Conservation (phyloP, 1,139 yeast species). For the Geotrichum carabidarum region DNA sequence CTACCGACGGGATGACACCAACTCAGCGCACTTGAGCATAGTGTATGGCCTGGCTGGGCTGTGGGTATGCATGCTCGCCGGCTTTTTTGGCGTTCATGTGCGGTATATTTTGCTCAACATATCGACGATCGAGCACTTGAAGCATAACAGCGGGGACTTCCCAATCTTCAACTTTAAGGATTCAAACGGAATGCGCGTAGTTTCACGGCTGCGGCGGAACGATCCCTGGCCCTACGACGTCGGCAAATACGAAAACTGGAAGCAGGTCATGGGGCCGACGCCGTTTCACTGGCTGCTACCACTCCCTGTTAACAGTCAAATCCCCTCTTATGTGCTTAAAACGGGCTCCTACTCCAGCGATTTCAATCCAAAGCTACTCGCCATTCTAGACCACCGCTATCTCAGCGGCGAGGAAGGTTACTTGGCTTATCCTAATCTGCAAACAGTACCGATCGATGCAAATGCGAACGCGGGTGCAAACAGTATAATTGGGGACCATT, state of each 20-base stretch:
- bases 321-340: background rate
- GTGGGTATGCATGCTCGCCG: conserved; percentile 26
- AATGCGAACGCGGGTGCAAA: too few relatives aligned
- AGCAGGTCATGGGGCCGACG: conserved; percentile 35
- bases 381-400: conserved; percentile 26
- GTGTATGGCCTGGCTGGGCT: conserved; percentile 32
- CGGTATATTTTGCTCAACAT: conserved; percentile 30
- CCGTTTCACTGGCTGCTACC: conserved; percentile 39
- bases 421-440: conserved; percentile 12
- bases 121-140: conserved; percentile 39
- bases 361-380: conserved; percentile 26
- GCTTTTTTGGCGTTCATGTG: conserved; percentile 33
- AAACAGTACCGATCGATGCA: background rate
- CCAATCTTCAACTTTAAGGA: conserved; percentile 32
- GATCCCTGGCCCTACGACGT: conserved; percentile 32
- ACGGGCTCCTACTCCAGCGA: conserved; percentile 14
- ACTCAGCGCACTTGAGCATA: conserved; percentile 32
- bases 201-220: conserved; percentile 9
- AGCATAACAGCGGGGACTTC: conserved; percentile 24
- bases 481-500: too few relatives aligned
- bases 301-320: conserved; percentile 20
- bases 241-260: conserved; percentile 35
- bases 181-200: conserved; percentile 8
- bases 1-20: background rate
- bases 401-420: conserved; percentile 28